phyloP scores from a whole-genome alignment of 1,139 yeast genomes.

The Debaryomyces singareniensis region DNA sequence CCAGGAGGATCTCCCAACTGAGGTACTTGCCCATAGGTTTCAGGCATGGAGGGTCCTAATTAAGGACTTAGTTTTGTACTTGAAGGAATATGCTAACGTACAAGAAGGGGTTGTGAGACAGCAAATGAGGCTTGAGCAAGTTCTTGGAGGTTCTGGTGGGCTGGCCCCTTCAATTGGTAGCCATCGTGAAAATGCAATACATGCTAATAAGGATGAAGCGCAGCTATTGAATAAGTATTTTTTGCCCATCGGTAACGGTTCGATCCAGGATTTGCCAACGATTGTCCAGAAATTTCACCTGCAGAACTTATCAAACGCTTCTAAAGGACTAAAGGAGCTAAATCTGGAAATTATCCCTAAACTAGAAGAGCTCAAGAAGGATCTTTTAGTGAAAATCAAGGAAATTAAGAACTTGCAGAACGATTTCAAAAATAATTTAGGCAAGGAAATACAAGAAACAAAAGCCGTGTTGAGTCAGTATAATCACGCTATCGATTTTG shows the following conservation, averaged over 20 bases:
- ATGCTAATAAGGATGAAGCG: slow-evolving; percentile 21
- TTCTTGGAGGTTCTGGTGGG: slow-evolving; percentile 45
- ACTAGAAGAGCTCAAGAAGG: slow-evolving; percentile 78
- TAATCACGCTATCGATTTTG: slow-evolving; percentile 32
- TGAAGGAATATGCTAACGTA: slow-evolving; percentile 74
- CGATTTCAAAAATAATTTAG: slow-evolving; percentile 74
- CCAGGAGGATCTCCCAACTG: slow-evolving; percentile 61
- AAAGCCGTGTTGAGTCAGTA: slow-evolving; percentile 45
- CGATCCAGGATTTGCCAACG: slow-evolving; percentile 76
- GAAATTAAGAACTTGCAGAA: slow-evolving; percentile 78
- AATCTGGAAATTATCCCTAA: slow-evolving; percentile 68
- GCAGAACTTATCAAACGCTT: slow-evolving; percentile 60
- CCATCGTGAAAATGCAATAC: slow-evolving; percentile 5
- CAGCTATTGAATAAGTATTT: slow-evolving; percentile 45
- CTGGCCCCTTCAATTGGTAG: slow-evolving; percentile 4
- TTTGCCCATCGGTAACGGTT: slow-evolving; percentile 72
- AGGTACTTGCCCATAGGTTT: slow-evolving; percentile 74
- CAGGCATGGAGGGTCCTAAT: slow-evolving; percentile 82
- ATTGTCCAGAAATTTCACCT: slow-evolving; percentile 71
- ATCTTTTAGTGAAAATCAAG: slow-evolving; percentile 74
- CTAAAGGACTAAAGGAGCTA: slow-evolving; percentile 67
- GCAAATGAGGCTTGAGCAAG: slow-evolving; percentile 74
- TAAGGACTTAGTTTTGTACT: slow-evolving; percentile 65
- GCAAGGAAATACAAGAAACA: slow-evolving; percentile 63
- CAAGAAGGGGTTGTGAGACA: slow-evolving; percentile 86